Base-by-base conservation (phyloP, 176 grass and related monocot species). In the Hyparrhenia diplandra region DNA sequence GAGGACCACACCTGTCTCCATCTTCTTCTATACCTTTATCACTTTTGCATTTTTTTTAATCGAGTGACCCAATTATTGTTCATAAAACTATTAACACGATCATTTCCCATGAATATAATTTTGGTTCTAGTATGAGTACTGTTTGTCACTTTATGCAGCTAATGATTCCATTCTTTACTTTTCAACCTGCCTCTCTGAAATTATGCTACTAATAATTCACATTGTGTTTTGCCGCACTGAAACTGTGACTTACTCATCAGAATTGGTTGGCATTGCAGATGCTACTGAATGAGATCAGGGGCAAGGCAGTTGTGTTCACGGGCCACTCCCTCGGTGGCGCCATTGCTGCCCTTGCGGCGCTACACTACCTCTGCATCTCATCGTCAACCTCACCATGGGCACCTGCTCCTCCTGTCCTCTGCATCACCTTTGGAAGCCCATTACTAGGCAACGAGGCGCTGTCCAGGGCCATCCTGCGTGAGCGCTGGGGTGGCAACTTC, bases 231-330 rank as follows among this genome's bases (percentile, higher is more conserved):
- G 43, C 30, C 20, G 70, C 10, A 23, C 34, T 21, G 40, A 76
- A 82, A 77, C 1, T 3, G 6, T 67, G 8, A 77, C 20, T 76
- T 31, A 77, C 57, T 64, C 9, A 8, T 69, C 21, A 1, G 1
- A 65, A 77, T 42, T 46, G 52, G 18, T 35, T 78, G 58, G 67
- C n/a, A 73, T 59, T 67, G 67, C 82, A 99, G 96, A 85, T 80
- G 84, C 72, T 99, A 20, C 74, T 90, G 64, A 73, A 89, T 59
- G 85, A 93, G 85, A 92, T 88, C 55, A 91, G 39, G 51, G 89
- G 92, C 58, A 99, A 96, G 69, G 57, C 84, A 11, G 97, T 96
- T 13, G 85, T 99, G 69, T 93, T 99, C 64, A 96, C 97, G 0
- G 97, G 97, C 65, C 93, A 99, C 74, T 92, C 90, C 4, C 65